Conservation (phyloP, 1,284 basidiomycete species). For the Caloboletus inedulis region DNA sequence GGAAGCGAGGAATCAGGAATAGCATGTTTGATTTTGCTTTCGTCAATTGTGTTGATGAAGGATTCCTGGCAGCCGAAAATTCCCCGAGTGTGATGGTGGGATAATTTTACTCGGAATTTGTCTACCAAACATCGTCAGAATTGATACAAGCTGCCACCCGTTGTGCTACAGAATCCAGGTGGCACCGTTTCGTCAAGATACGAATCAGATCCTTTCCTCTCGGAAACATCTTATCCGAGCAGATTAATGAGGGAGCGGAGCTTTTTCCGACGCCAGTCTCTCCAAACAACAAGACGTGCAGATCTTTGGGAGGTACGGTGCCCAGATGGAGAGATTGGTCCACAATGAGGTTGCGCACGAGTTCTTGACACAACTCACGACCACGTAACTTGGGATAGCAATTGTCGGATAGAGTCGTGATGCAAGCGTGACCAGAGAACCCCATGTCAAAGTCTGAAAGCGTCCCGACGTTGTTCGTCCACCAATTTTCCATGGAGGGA, state of each 20-base stretch:
- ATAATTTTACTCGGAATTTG: not conserved
- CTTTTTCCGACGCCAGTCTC: conserved; percentile 36
- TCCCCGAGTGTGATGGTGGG: not conserved
- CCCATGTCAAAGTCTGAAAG: conserved; percentile 21
- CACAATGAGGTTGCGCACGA: conserved; percentile 20
- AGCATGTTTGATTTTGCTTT: too few relatives aligned
- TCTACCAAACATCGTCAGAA: conserved; percentile 6
- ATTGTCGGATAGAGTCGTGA: conserved; percentile 30
- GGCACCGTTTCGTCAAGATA: conserved; percentile 28
- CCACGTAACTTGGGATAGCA: conserved; percentile 27
- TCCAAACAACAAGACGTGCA: conserved; percentile 30
- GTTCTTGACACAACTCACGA: conserved; percentile 19
- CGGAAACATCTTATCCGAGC: conserved; percentile 23
- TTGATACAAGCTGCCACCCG: conserved; percentile 27
- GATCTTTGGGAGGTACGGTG: conserved; percentile 23
- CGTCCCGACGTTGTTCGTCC: conserved; percentile 23
- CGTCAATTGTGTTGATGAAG: too few relatives aligned
- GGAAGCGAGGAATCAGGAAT: too few relatives aligned
- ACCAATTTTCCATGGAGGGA: conserved; percentile 35
- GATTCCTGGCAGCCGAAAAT: too few relatives aligned
- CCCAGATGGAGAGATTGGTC: conserved; percentile 15
- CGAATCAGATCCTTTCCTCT: conserved; percentile 27
- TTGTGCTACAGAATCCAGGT: conserved; percentile 21
- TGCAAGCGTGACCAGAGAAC: conserved; percentile 32
- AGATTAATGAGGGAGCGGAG: conserved; percentile 32